Evolutionary conservation across 768 basidiomycete genomes (phyloP), one percentile per base, ranked within the genome.

Genomic region (Gyrodon lividus): DNA sequence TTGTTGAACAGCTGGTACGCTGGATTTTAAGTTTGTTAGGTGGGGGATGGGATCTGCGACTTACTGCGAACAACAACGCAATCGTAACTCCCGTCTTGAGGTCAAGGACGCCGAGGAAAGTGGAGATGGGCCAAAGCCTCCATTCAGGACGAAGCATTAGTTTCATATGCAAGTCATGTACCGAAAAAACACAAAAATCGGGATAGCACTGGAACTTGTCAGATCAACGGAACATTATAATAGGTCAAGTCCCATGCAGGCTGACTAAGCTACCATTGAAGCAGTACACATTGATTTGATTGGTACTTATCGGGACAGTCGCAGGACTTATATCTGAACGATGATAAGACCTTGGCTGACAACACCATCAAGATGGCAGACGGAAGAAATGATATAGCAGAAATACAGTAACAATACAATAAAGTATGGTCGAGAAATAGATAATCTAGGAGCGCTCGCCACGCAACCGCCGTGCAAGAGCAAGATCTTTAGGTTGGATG

Each of bases 1-100:
- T 99, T 99, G 80, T 99, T 99, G 58, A 99, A 76, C 47, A 93
- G 72, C 89, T 90, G 62, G 22, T 43, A 58, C 34, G 50, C 43
- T 61, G 55, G 56, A 60, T 17, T 41, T 42, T 35, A 19, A 37
- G 10, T 31, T 35, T 38, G 22, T 23, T 24, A 17, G 31, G 35
- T 17, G 26, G 28, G 52, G 26, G 16, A 31, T 39, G 42, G 22
- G 37, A 44, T 38, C 33, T 6, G 6, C 24, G 16, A 78, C 89
- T 57, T 57, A 97, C 90, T 12, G 89, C 91, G 61, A 99, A 98
- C 43, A 96, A 79, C 20, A 97, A 77, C 52, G 89, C 86, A 50
- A 98, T 78, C 42, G 81, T 88, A 52, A 92, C 93, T 43, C 93
- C 96, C 0, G 91, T 91, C 74, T 98, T 98, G 69, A 98, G 81